Percentiles rank a stretch among this genome's conserved stretches.
Conservation (phyloP, 345 rosid genomes). For the Linum trigynum region DNA sequence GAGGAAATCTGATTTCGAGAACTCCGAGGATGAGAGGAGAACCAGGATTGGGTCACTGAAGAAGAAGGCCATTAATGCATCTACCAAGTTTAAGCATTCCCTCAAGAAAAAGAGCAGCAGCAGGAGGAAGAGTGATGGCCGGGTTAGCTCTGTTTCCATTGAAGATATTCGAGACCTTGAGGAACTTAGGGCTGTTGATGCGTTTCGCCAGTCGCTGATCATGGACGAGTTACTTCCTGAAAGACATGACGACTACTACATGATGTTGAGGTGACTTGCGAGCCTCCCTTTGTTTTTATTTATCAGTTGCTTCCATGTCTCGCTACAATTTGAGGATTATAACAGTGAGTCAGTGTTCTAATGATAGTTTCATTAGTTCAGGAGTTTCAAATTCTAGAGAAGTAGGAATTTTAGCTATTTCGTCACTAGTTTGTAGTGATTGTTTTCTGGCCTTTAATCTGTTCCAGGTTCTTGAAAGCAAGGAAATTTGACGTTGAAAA, state of each 20-base stretch:
- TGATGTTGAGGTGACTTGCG: slow-evolving; percentile 66
- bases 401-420: background rate
- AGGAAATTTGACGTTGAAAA: slow-evolving; percentile 84
- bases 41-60: slow-evolving; percentile 87
- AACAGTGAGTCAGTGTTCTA: background rate
- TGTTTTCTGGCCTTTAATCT: background rate
- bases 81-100: slow-evolving; percentile 82
- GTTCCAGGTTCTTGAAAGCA: slow-evolving; percentile 71
- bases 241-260: slow-evolving; percentile 79
- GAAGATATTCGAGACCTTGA: slow-evolving; percentile 91
- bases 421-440: background rate
- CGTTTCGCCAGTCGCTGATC: slow-evolving; percentile 66
- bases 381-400: background rate
- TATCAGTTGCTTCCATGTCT: background rate
- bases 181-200: slow-evolving; percentile 84
- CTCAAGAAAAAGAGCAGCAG: slow-evolving; percentile 75
- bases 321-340: background rate
- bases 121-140: slow-evolving; percentile 59
- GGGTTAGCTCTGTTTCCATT: slow-evolving; percentile 95
- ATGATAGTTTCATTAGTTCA: background rate
- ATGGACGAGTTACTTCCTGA: slow-evolving; percentile 84
- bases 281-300: background rate
- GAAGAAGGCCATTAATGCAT: slow-evolving; percentile 90
- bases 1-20: slow-evolving; percentile 91
- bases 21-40: slow-evolving; percentile 95